A percentile compares a stretch with the other conserved stretches of the same genome.
Evolutionary conservation across 768 basidiomycete genomes (phyloP).

Genomic region (Collybiopsis confluens): DNA sequence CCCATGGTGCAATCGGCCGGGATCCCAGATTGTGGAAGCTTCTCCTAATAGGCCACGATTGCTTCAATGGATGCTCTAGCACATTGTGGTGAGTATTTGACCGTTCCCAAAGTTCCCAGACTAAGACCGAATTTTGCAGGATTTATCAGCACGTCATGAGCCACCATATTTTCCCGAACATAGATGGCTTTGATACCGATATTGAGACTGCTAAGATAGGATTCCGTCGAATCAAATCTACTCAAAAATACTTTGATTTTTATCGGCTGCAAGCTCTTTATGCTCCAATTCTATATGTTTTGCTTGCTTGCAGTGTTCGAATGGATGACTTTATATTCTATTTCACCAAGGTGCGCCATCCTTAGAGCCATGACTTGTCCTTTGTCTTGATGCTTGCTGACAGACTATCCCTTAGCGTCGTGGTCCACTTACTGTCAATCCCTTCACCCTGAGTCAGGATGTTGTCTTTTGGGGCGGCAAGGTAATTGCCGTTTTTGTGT

Average conservation of each 20-base stretch:
- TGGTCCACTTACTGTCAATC: conserved; percentile 1
- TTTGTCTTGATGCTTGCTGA: too few species aligned
- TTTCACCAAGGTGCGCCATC: too few species aligned
- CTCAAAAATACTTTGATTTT: background rate
- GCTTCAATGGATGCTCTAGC: background rate
- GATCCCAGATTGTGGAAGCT: background rate
- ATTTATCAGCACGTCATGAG: conserved; percentile 1
- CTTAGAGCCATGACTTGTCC: too few species aligned
- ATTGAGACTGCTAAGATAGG: background rate
- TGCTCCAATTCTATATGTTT: background rate
- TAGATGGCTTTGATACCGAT: conserved; percentile 2
- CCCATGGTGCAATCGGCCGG: background rate
- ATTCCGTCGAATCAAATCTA: background rate
- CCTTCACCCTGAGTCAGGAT: background rate
- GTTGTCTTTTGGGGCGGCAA: conserved; percentile 2
- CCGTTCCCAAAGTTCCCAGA: background rate
- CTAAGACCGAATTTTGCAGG: background rate
- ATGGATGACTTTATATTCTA: too few species aligned
- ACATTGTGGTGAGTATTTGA: background rate
- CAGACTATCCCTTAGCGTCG: background rate
- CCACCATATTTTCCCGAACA: conserved; percentile 3
- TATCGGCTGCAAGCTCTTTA: background rate
- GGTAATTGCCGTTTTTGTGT: too few species aligned
- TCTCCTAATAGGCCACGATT: background rate
- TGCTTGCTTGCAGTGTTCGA: background rate